These are phyloP conservation scores for Alternaria hordeiaustralica DNA, from an alignment of 2,329 filamentous ascomycete species.

Conservation along the genomic window DNA sequence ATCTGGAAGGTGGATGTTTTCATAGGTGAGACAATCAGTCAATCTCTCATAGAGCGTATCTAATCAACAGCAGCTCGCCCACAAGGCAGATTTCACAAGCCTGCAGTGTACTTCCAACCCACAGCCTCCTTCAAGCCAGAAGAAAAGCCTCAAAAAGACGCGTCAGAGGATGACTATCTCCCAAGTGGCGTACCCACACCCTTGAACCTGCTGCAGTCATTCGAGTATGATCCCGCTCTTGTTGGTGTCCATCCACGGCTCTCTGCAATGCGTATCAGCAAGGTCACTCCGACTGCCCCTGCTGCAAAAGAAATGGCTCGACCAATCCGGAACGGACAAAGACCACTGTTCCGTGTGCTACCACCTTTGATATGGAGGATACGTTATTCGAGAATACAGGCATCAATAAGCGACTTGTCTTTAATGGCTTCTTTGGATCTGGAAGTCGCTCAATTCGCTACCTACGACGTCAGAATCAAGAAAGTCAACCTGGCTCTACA, in stretches of 20 bases:
- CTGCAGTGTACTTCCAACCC: conserved; percentile 68
- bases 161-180: conserved; percentile 67
- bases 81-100: conserved; percentile 69
- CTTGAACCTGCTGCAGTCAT: conserved; percentile 78
- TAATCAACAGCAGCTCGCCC: conserved; percentile 44
- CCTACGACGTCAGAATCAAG: conserved; percentile 69
- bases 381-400: conserved; percentile 71
- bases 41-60: not conserved
- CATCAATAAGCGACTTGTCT: conserved; percentile 58
- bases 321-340: conserved; percentile 69
- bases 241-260: conserved; percentile 68
- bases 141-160: conserved; percentile 52
- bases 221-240: conserved; percentile 69
- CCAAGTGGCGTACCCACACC: conserved; percentile 72
- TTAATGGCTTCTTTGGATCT: conserved; percentile 75
- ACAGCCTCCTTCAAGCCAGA: conserved; percentile 63
- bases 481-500: conserved; percentile 64
- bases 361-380: conserved; percentile 76
- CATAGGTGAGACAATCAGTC: conserved; percentile 33
- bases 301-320: conserved; percentile 65
- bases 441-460: conserved; percentile 74
- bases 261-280: conserved; percentile 75
- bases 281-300: conserved; percentile 72
- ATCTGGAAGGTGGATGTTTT: conserved; percentile 50
- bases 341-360: conserved; percentile 67